Base-by-base conservation (phyloP, 495 filamentous ascomycete genomes). In the Penicillium odoratum region DNA sequence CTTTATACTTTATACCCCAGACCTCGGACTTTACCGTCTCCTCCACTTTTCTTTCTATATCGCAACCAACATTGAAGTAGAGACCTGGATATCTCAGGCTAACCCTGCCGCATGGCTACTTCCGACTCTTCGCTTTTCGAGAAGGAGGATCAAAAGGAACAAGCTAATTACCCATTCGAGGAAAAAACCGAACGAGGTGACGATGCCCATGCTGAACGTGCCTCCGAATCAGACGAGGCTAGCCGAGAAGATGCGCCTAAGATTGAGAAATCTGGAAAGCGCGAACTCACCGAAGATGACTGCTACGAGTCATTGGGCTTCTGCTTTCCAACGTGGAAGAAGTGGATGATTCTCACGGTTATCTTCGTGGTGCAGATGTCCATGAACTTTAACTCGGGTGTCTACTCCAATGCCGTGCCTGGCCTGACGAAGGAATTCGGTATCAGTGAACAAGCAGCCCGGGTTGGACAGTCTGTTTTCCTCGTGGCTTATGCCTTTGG, bases 371-470 rank as follows among this genome's bases (percentile, higher is more conserved):
- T 93, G 7, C 89, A 92, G 62, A 84, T 86, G 49, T 91, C 88
- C 5, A 93, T 93, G 89, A 93, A 93, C 76, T 89, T 92, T 78
- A 92, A 92, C 76, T 87, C 86, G 9, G 84, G 83, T 31, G 78
- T 90, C 10, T 92, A 90, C 70, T 78, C 84, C 38, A 89, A 88
- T 63, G 88, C 81, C 13, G 69, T 91, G 11, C 60, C 60, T 0
- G 83, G 83, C 6, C 81, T 93, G 55, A 75, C 82, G 1, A 70
- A 83, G 44, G 69, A 88, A 38, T 92, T 88, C 67, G 47, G 74
- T 15, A 83, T 92, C 56, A 85, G 82, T 61, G 73, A 75, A 33
- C 85, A 90, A 65, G 81, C 80, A 0, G 88, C 86, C 2, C 80
- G 88, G 29, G 70, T 81, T 16, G 88, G 88, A 29, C 85, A 88